Evolutionary conservation across 495 filamentous ascomycete genomes (phyloP), one percentile per base, ranked within the genome.

Genomic region (Lepraria neglecta): DNA sequence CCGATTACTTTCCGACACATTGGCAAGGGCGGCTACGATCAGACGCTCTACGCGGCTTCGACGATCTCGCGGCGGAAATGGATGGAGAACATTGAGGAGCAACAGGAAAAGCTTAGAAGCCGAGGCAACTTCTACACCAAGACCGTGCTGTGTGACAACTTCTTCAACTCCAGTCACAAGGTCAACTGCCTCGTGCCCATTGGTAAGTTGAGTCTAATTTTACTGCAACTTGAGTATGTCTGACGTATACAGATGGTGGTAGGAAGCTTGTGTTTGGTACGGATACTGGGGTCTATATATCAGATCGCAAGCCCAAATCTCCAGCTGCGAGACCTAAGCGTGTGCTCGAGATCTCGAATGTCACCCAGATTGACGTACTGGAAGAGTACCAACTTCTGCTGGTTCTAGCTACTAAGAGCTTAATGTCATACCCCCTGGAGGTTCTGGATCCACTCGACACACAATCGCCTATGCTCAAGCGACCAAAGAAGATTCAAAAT

Each of bases 1-100:
- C 95, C 95, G 1, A 94, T 99, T 67, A 97, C 92, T n/a, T 97
- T 99, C 79, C 84, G 87, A 57, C 95, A 97, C 78, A 82, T 99
- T 30, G 95, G 95, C n/a, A 95, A 92, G 70, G 91, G 90, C 58
- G 92, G 92, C 43, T 97, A 96, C 71, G 95, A 96, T 68, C 79
- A 88, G 64, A 92, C 92, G n/a, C 78, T 99, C 2, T 97, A 87
- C 72, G 91, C 90, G 30, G 81, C 84, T 24, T 90, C 86, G 51
- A 86, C 87, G 60, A 87, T 87, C 28, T 86, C 87, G 21, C 80
- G 92, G 61, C 83, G 88, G 67, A 97, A 97, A 74, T 97, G 95
- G 85, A 90, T 99, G 68, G 92, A 97, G 75, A 83, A 88, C 67
- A 96, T 99, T 65, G 91, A 96, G 66, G 78, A 84, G 27, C 92